A percentile compares a stretch with the other conserved stretches of the same genome.
Evolutionary conservation across 1,284 basidiomycete species (phyloP).

Genomic region (Pascua sp.): DNA sequence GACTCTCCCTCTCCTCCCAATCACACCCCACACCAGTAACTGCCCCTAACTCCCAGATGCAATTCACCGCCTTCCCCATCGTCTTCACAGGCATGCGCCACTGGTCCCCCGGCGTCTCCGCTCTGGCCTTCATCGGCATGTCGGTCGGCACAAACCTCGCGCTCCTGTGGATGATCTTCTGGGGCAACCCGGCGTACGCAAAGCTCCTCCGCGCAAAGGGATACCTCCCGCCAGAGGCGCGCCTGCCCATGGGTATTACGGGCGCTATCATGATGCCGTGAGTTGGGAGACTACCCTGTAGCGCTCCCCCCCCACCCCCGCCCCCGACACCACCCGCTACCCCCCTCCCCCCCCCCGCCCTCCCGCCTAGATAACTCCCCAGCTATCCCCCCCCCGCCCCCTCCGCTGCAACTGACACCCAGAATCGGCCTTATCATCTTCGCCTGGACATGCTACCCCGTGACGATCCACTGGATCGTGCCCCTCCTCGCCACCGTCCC

Average conservation of each 20-base stretch:
- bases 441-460: constrained; percentile 57
- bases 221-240: constrained; percentile 49
- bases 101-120: constrained; percentile 53
- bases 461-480: constrained; percentile 59
- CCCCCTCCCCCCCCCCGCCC: too few relatives aligned
- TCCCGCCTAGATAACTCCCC: too few relatives aligned
- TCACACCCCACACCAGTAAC: too few relatives aligned
- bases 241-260: constrained; percentile 59
- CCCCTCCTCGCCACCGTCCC: constrained; percentile 61
- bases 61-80: constrained; percentile 50
- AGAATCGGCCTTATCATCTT: constrained; percentile 25
- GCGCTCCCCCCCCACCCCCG: too few relatives aligned
- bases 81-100: constrained; percentile 28
- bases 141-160: constrained; percentile 58
- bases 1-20: too few relatives aligned
- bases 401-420: too few relatives aligned
- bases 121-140: constrained; percentile 63
- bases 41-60: too few relatives aligned
- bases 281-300: too few relatives aligned
- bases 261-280: constrained; percentile 59
- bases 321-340: too few relatives aligned
- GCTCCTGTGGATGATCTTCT: constrained; percentile 57
- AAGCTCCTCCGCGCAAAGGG: constrained; percentile 17
- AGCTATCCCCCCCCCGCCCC: too few relatives aligned
- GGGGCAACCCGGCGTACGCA: constrained; percentile 26